Conservation (phyloP, 352 stramenopile genomes). For the Globisporangium acanthophoron region DNA sequence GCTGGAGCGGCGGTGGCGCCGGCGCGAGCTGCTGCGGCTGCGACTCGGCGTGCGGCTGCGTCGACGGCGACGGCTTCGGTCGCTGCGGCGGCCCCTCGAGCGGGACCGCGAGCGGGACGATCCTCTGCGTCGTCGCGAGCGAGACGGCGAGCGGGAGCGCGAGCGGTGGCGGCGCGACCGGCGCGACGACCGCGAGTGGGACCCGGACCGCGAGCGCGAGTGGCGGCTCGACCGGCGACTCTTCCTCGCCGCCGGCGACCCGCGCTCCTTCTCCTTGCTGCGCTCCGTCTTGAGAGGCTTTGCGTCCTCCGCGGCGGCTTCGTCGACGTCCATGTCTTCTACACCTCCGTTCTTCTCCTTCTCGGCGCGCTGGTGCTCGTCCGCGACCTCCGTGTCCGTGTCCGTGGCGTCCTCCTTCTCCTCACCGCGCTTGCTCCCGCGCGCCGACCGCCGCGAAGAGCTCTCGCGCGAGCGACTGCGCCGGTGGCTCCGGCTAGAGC, state of each 20-base stretch:
- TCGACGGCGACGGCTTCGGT: conserved; percentile 26
- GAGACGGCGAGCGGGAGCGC: conserved; percentile 41
- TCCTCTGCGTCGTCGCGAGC: conserved; percentile 31
- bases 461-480: conserved; percentile 7
- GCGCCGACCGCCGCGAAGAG: conserved; percentile 3
- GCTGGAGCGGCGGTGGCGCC: conserved; percentile 45
- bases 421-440: neutral
- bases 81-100: conserved; percentile 22
- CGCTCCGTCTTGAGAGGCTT: too few relatives aligned
- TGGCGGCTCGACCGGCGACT: conserved; percentile 44
- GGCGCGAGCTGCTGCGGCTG: conserved; percentile 46
- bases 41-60: conserved; percentile 36
- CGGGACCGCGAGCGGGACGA: conserved; percentile 45
- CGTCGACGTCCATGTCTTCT: conserved; percentile 17
- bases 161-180: conserved; percentile 48
- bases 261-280: conserved; percentile 13
- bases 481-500: neutral
- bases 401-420: conserved; percentile 17
- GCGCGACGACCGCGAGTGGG: conserved; percentile 46
- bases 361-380: neutral
- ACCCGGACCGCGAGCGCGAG: conserved; percentile 49
- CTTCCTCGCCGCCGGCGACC: conserved; percentile 1
- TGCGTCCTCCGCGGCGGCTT: neutral
- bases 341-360: neutral
- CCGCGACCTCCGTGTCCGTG: conserved; percentile 3